Base-by-base conservation (phyloP, 1,284 basidiomycete species). In the Austroboletus novae-zelandiae region DNA sequence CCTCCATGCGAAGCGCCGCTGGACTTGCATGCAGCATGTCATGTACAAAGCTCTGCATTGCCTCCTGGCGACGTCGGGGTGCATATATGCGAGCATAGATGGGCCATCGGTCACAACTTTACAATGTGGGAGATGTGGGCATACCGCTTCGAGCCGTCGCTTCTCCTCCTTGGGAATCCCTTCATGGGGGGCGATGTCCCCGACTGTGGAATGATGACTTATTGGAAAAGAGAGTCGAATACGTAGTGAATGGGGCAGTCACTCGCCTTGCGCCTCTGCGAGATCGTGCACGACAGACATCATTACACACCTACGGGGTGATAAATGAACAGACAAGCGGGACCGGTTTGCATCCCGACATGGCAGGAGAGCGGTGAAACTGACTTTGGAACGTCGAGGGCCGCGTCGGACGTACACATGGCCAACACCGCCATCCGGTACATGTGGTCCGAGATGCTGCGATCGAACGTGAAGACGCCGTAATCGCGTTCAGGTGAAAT, bases 391-490 rank as follows among this genome's bases (percentile, higher is more conserved):
- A 94, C 77, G 65, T 97, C 91, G 9, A 96, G 77, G 1, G 71
- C 76, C 4, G 74, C 47, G 57, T 90, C 90, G 2, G 83, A 82
- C 1, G 79, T 80, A 57, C 94, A 88, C 81, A 98, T 86, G 1
- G 93, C 88, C 41, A 98, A 78, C 20, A 98, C 71, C 2, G 92
- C 89, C 96, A 98, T 98, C 48, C 96, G 80, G 68, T 97, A 96
- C 95, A 97, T 98, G 66, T 98, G 95, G 67, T 98, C 95, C 4
- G 93, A 86, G 55, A 98, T 96, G 59, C 92, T 95, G 35, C 10
- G 32, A 30, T 4, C 3, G n/a, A 36, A 14, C 27, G 8, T 4
- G 34, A 48, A 8, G 6, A 15, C 32, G 32, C 13, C 11, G 30
- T 3, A 31, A 27, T 39, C 5, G 32, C 20, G 23, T 3, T 13